These are phyloP conservation scores for Beauveria sp. DNA, from an alignment of 2,329 filamentous ascomycete species.

Conservation along the genomic window DNA sequence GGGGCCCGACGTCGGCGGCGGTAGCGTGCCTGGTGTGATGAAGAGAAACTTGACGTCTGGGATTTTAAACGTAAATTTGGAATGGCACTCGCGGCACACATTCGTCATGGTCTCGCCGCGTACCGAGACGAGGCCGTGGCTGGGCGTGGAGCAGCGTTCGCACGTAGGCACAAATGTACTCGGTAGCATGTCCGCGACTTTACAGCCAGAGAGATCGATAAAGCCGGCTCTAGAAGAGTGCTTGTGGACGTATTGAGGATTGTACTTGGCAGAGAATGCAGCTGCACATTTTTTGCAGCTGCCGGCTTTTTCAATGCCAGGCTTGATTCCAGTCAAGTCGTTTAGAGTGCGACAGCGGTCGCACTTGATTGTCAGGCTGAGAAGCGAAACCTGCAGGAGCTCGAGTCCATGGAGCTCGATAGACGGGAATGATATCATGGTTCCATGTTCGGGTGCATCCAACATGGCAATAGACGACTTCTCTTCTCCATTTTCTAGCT, in stretches of 20 bases:
- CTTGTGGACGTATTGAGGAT: conserved; percentile 63
- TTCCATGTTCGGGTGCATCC: conserved; percentile 53
- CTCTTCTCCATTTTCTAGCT: conserved; percentile 25
- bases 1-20: conserved; percentile 32
- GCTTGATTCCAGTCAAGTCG: conserved; percentile 60
- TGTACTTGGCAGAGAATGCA: conserved; percentile 46
- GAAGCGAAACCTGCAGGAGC: conserved; percentile 58
- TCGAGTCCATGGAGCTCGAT: conserved; percentile 73
- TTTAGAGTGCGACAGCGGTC: conserved; percentile 67
- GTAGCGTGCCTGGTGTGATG: conserved; percentile 49
- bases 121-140: conserved; percentile 63
- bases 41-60: conserved; percentile 71
- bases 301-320: conserved; percentile 41
- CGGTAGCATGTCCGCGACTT: conserved; percentile 67
- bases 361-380: conserved; percentile 69
- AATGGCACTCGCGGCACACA: conserved; percentile 72
- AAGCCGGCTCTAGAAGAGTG: conserved; percentile 71
- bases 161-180: conserved; percentile 77
- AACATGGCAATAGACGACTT: conserved; percentile 1
- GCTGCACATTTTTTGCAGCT: conserved; percentile 55
- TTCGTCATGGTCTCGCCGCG: conserved; percentile 66
- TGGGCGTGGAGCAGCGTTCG: conserved; percentile 62
- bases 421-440: conserved; percentile 71
- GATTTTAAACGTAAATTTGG: conserved; percentile 71
- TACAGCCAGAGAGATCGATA: conserved; percentile 68